These are phyloP conservation scores for Oxytropis ochrocephala DNA, from an alignment of 306 rosid species.

Conservation along the genomic window DNA sequence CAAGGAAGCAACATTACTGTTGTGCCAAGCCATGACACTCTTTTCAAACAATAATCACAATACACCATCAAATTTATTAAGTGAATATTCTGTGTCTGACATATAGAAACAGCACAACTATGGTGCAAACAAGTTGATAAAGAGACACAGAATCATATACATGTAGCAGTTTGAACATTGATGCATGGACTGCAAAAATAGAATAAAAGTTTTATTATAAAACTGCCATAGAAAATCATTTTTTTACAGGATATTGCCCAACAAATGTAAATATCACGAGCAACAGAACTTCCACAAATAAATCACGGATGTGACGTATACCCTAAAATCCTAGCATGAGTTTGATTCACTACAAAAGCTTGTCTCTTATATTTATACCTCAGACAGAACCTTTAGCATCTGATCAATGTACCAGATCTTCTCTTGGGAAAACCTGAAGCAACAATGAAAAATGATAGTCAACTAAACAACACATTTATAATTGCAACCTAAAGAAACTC, in stretches of 20 bases:
- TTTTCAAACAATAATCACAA: not conserved
- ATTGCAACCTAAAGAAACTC: constrained; percentile 10
- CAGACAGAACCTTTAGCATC: constrained; percentile 97
- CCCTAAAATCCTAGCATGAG: not conserved
- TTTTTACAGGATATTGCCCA: not conserved
- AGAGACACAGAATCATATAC: not conserved
- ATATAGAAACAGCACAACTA: not conserved
- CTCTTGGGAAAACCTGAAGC: constrained; percentile 87
- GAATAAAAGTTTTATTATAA: too few relatives aligned
- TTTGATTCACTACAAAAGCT: constrained; percentile 12
- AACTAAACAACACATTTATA: constrained; percentile 2
- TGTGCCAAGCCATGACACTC: not conserved
- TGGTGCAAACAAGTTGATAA: constrained; percentile 2
- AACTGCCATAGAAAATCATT: not conserved
- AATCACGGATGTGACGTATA: not conserved
- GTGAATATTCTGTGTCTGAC: constrained; percentile 2
- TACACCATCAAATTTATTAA: constrained; percentile 3
- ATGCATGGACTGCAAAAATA: not conserved
- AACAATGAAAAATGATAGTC: constrained; percentile 30
- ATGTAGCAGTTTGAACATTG: not conserved
- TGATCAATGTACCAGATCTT: constrained; percentile 98
- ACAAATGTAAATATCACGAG: constrained; percentile 13
- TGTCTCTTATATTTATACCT: constrained; percentile 61
- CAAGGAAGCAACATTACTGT: not conserved
- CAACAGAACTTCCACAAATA: constrained; percentile 4